Percentiles rank a stretch among this genome's conserved stretches.
Conservation (phyloP, 129 eudicot species). For the Centaurea solstitialis region DNA sequence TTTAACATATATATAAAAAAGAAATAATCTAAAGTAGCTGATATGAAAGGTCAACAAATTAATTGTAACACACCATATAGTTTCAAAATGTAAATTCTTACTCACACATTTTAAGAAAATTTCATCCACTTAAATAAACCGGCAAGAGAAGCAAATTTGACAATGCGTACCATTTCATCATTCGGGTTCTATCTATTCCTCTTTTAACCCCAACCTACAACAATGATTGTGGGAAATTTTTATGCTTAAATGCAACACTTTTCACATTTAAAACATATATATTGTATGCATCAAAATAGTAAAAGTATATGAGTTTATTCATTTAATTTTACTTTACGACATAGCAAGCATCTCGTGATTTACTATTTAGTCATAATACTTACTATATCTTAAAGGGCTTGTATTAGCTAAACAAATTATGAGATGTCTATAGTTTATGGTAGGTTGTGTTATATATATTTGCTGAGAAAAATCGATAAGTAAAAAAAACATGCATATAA, state of each 20-base stretch:
- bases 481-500: background rate
- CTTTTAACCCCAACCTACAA: constrained; percentile 9
- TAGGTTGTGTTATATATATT: too few species aligned
- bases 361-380: background rate
- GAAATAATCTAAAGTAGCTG: background rate
- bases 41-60: background rate
- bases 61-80: background rate
- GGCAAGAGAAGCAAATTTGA: background rate
- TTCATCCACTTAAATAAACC: background rate
- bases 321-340: background rate
- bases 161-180: background rate
- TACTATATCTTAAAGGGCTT: background rate
- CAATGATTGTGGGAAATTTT: background rate
- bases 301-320: background rate
- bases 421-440: background rate
- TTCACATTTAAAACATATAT: background rate
- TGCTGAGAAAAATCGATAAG: background rate
- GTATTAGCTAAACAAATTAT: background rate
- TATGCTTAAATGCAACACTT: background rate
- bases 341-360: background rate
- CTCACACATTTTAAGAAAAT: background rate
- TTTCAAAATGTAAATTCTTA: background rate
- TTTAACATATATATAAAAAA: background rate
- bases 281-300: background rate
- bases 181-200: constrained; percentile 4